phyloP scores from a whole-genome alignment of 768 basidiomycete genomes.

The Polyporus arcularius region DNA sequence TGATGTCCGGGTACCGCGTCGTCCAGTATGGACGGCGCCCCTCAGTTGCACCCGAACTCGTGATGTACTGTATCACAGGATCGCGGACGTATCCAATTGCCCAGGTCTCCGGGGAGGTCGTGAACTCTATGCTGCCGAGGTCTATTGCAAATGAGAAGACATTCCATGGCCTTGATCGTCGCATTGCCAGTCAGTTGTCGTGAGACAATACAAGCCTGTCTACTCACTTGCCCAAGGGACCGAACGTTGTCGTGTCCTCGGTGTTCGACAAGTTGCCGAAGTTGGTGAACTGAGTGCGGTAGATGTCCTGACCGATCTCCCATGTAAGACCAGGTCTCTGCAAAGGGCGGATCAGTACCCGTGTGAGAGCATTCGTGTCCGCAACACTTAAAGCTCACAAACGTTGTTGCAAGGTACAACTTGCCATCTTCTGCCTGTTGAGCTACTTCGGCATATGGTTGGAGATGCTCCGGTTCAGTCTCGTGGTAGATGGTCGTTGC shows the following conservation, averaged over 20 bases:
- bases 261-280: constrained; percentile 20
- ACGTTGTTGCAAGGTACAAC: constrained; percentile 13
- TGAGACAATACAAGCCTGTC: no score
- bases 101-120: constrained; percentile 25
- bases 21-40: constrained; percentile 22
- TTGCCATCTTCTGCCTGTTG: constrained; percentile 17
- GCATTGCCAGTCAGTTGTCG: background rate
- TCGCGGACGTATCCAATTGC: constrained; percentile 28
- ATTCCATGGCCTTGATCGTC: constrained; percentile 1
- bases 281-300: constrained; percentile 20
- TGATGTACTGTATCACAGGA: constrained; percentile 25
- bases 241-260: constrained; percentile 3
- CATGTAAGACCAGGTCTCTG: constrained; percentile 9
- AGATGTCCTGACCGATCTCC: constrained; percentile 12
- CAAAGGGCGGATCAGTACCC: background rate
- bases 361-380: no score
- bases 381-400: background rate
- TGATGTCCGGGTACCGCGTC: constrained; percentile 6
- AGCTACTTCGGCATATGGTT: constrained; percentile 4
- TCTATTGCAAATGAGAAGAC: constrained; percentile 28
- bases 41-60: constrained; percentile 4
- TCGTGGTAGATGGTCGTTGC: constrained; percentile 12
- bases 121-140: constrained; percentile 24
- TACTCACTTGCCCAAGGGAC: constrained; percentile 19
- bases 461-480: constrained; percentile 5